These are phyloP conservation scores for Friedmanniomyces simplex DNA, from an alignment of 495 filamentous ascomycete species.

Conservation along the genomic window DNA sequence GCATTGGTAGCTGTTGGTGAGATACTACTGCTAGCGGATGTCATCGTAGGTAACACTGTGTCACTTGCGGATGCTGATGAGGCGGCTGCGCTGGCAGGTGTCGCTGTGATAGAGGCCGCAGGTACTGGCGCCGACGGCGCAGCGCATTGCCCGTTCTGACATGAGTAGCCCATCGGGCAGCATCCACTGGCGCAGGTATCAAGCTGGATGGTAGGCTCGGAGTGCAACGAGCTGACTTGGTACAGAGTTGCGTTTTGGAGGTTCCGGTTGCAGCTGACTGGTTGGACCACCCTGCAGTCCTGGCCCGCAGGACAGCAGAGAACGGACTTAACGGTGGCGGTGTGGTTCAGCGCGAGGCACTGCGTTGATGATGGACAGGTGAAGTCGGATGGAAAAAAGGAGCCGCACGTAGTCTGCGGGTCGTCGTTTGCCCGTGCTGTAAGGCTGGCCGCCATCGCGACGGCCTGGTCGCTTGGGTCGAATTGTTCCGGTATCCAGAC, in stretches of 20 bases:
- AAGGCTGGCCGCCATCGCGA: neutral
- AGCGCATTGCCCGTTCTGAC: slow-evolving; percentile 39
- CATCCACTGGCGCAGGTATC: slow-evolving; percentile 38
- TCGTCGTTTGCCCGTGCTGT: neutral
- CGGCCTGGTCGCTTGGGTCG: slow-evolving; percentile 2
- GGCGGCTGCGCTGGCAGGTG: neutral
- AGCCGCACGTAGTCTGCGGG: slow-evolving; percentile 27
- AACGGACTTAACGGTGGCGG: slow-evolving; percentile 43
- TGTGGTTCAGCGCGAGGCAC: slow-evolving; percentile 55
- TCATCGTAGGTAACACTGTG: neutral
- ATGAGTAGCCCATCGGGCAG: slow-evolving; percentile 72
- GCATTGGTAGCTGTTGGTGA: slow-evolving; percentile 24
- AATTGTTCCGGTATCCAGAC: slow-evolving; percentile 9
- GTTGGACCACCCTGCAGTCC: slow-evolving; percentile 53
- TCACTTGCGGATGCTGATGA: neutral
- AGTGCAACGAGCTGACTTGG: slow-evolving; percentile 51
- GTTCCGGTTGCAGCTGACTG: slow-evolving; percentile 60
- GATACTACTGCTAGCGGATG: neutral
- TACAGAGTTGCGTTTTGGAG: slow-evolving; percentile 52
- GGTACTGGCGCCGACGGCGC: slow-evolving; percentile 24
- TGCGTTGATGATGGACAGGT: slow-evolving; percentile 57
- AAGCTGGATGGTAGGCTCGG: slow-evolving; percentile 26
- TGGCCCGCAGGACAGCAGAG: slow-evolving; percentile 64
- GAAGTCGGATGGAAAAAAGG: slow-evolving; percentile 54
- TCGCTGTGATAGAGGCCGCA: neutral